phyloP scores from a whole-genome alignment of 495 filamentous ascomycete genomes.

The Podospora pseudoanserina region DNA sequence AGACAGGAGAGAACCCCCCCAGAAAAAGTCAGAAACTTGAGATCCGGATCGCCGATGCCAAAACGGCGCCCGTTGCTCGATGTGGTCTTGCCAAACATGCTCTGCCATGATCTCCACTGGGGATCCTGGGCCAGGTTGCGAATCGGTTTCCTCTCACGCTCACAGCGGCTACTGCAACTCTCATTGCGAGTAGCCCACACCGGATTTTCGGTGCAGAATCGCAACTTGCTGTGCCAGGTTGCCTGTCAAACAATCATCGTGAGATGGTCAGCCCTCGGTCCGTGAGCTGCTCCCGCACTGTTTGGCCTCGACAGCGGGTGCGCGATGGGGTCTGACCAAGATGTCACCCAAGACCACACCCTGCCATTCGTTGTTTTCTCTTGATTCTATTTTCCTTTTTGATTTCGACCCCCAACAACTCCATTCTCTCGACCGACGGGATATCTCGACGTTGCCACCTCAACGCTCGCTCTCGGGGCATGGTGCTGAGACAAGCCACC shows the following conservation, averaged over 20 bases:
- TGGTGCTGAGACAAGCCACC: conserved; percentile 37
- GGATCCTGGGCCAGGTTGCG: conserved; percentile 24
- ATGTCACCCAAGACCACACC: not conserved
- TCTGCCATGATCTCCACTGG: conserved; percentile 34
- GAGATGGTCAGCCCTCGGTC: conserved; percentile 5
- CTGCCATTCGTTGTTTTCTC: not conserved
- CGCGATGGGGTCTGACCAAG: not conserved
- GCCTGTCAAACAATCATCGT: conserved; percentile 15
- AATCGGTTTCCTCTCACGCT: conserved; percentile 16
- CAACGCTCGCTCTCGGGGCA: conserved; percentile 14
- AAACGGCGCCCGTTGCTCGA: conserved; percentile 32
- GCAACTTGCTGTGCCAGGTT: conserved; percentile 28
- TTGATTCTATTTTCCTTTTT: not conserved
- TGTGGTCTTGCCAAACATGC: conserved; percentile 35
- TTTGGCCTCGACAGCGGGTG: not conserved
- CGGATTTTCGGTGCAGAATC: conserved; percentile 33
- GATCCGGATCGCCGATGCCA: conserved; percentile 30
- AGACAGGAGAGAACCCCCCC: conserved; percentile 19
- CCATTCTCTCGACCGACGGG: not conserved
- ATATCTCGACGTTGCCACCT: conserved; percentile 20
- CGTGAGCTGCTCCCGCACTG: conserved; percentile 15
- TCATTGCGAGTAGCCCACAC: conserved; percentile 9
- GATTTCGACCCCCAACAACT: conserved; percentile 9
- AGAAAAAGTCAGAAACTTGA: conserved; percentile 17
- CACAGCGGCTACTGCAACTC: conserved; percentile 15